phyloP scores from a whole-genome alignment of 1,139 yeast genomes.

The Magnusiomyces fungicola region DNA sequence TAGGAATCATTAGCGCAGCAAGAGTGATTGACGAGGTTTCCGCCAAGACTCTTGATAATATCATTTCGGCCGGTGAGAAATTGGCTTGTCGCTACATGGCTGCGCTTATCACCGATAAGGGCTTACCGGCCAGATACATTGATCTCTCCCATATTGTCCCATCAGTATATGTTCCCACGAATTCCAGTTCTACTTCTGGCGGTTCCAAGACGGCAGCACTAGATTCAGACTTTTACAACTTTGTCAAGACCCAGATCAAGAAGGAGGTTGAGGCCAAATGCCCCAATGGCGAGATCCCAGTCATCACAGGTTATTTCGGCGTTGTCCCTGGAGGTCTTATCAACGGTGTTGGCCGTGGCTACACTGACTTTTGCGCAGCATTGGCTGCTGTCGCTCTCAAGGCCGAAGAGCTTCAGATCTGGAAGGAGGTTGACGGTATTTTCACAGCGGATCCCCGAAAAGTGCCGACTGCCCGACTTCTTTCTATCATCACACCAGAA shows the following conservation, averaged over 20 bases:
- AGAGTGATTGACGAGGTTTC: slow-evolving; percentile 88
- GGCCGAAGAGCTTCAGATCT: slow-evolving; percentile 91
- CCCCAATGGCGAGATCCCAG: slow-evolving; percentile 52
- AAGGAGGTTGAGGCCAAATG: slow-evolving; percentile 41
- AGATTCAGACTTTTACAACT: slow-evolving; percentile 58
- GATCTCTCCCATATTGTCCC: slow-evolving; percentile 65
- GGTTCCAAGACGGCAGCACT: slow-evolving; percentile 25
- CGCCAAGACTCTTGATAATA: slow-evolving; percentile 77
- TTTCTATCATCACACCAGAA: slow-evolving; percentile 90
- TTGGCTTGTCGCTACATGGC: slow-evolving; percentile 85
- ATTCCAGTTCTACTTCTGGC: neutral
- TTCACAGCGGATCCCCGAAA: slow-evolving; percentile 98
- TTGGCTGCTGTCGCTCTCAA: slow-evolving; percentile 84
- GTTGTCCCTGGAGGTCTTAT: slow-evolving; percentile 88
- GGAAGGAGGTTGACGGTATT: slow-evolving; percentile 99
- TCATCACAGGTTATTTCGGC: slow-evolving; percentile 93
- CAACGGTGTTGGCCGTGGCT: slow-evolving; percentile 92
- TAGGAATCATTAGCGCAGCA: slow-evolving; percentile 73
- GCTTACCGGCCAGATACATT: slow-evolving; percentile 66
- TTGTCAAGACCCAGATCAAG: slow-evolving; percentile 47
- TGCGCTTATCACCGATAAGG: slow-evolving; percentile 72
- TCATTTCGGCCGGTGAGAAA: slow-evolving; percentile 92
- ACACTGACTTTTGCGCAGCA: slow-evolving; percentile 96
- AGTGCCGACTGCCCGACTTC: slow-evolving; percentile 79
- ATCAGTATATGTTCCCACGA: neutral